Base-by-base conservation (phyloP, 2,329 filamentous ascomycete species). In the Fusarium sp. region DNA sequence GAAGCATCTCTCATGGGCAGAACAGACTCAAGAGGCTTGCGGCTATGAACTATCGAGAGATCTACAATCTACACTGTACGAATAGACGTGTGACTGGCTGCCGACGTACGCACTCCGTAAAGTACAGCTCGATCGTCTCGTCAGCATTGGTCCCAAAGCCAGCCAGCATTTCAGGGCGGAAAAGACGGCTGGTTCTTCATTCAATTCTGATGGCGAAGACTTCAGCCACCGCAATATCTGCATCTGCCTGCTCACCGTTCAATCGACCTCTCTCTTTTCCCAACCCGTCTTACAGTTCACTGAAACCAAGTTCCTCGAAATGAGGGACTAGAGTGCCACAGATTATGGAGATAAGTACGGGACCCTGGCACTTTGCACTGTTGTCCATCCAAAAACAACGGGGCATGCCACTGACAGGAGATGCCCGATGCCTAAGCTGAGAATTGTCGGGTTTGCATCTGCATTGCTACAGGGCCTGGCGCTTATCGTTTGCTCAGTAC, bases 261-360 rank as follows among this genome's bases (percentile, higher is more conserved):
- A 56, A 48, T 31, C 70, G 36, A 66, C n/a, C 16, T 70, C 65
- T 54, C 18, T 51, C 70, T 41, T 62, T 53, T 73, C 61, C 63
- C 58, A 47, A 18, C 42, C 65, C 56, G 59, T 65, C 45, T 70
- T 44, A 57, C 59, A 70, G 24, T 55, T 44, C 45, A 47, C 36
- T 44, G 24, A 45, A 39, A 36, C 44, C 33, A 69, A 55, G 28
- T 30, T 51, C 64, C 64, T 55, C 51, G 41, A 53, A 69, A 62
- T 60, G 66, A 57, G 63, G 41, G 59, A 57, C 44, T 45, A 70
- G 63, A 73, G 70, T 73, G n/a, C 61, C 60, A 73, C 36, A 62
- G 65, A 45, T 54, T 64, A 73, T 73, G 71, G 67, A 61, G 67
- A 65, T 59, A n/a, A 36, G 42, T 56, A 71, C 62, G 54, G 67